Conservation (phyloP, 1,284 basidiomycete species). For the Tetrapyrgos nigripes region DNA sequence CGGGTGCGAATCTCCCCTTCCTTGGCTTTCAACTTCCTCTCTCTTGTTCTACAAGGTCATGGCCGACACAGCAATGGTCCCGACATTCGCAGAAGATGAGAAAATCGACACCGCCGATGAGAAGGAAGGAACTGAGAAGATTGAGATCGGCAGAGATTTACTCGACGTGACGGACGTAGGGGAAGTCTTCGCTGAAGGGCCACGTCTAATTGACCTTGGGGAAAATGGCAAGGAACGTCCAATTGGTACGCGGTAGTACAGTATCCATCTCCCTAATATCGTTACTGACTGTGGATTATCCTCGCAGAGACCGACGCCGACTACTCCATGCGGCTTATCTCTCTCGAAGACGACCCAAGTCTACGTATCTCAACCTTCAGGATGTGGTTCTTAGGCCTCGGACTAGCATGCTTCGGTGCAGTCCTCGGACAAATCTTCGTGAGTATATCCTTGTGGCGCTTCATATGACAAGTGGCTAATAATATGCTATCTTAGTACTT, state of each 20-base stretch:
- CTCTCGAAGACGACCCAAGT: conserved; percentile 63
- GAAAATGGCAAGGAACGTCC: conserved; percentile 41
- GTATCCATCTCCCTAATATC: background rate
- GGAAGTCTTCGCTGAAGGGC: conserved; percentile 40
- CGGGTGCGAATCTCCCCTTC: no score
- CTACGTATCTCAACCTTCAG: conserved; percentile 53
- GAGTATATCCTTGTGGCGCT: conserved; percentile 22
- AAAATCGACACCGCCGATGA: no score
- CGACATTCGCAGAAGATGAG: no score
- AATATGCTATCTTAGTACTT: conserved; percentile 40
- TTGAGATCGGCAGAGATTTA: background rate
- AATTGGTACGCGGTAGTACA: conserved; percentile 11
- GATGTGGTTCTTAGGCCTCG: conserved; percentile 53
- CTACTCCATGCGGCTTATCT: conserved; percentile 55
- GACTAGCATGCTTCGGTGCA: conserved; percentile 60
- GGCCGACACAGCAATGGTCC: no score
- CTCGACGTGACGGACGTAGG: conserved; percentile 23
- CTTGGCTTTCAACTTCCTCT: no score
- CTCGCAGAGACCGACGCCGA: conserved; percentile 51
- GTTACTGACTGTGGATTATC: background rate
- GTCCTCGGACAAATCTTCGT: conserved; percentile 66
- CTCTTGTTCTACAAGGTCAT: no score
- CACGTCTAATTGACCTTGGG: conserved; percentile 39
- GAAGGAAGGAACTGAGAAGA: conserved; percentile 1
- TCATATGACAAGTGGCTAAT: background rate